Conservation (phyloP, 2,329 filamentous ascomycete genomes). For the Colletotrichum gigasporum region DNA sequence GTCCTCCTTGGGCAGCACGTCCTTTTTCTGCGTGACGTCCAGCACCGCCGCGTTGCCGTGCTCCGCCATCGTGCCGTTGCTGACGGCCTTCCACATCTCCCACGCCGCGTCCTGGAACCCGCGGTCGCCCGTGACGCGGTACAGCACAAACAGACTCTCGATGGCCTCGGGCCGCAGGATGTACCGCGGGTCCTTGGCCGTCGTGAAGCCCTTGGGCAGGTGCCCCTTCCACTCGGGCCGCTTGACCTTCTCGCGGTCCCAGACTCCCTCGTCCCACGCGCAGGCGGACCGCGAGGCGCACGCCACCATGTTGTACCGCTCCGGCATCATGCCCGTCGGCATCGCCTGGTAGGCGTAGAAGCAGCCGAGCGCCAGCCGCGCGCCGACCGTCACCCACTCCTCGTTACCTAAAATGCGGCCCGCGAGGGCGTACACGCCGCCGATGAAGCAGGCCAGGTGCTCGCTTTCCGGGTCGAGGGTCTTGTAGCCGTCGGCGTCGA, state of each 20-base stretch:
- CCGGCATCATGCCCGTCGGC: constrained; percentile 62
- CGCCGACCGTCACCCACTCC: constrained; percentile 53
- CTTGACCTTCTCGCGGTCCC: constrained; percentile 37
- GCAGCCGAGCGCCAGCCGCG: constrained; percentile 59
- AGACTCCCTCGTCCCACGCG: constrained; percentile 48
- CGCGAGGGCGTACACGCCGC: constrained; percentile 60
- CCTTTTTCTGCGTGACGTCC: constrained; percentile 59
- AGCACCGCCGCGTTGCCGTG: constrained; percentile 58
- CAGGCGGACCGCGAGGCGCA: constrained; percentile 53
- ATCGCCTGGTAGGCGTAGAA: constrained; percentile 59
- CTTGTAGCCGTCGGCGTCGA: constrained; percentile 27
- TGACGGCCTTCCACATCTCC: constrained; percentile 62
- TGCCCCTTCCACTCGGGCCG: constrained; percentile 38
- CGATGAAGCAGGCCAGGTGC: constrained; percentile 61
- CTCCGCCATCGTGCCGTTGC: constrained; percentile 54
- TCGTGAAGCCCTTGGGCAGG: constrained; percentile 68
- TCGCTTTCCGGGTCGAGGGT: constrained; percentile 46
- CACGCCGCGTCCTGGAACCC: constrained; percentile 61
- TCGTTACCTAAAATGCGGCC: constrained; percentile 51
- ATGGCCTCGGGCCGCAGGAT: constrained; percentile 61
- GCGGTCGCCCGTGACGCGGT: constrained; percentile 58
- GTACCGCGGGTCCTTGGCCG: constrained; percentile 60
- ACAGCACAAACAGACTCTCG: constrained; percentile 63
- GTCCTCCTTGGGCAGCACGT: constrained; percentile 53
- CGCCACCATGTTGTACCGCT: constrained; percentile 53